Conservation (phyloP, 23 red algal genomes). For the Gracilaria domingensis region DNA sequence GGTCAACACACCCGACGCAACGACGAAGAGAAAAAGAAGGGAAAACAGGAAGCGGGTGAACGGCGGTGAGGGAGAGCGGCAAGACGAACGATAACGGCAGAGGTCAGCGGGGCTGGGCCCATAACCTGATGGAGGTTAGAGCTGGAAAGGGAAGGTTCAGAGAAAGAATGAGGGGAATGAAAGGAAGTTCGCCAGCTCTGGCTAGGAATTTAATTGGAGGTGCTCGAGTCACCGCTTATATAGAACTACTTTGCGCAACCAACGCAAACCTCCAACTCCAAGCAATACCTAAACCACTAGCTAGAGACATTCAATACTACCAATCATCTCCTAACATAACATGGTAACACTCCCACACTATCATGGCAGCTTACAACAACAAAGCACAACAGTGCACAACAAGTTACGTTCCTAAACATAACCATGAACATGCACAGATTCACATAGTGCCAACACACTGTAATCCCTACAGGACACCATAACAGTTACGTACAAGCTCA, state of each 20-base stretch:
- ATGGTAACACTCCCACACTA: not conserved
- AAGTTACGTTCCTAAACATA: not conserved
- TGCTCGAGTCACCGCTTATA: too few species aligned
- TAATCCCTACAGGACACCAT: too few species aligned
- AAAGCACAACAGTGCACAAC: slow-evolving; percentile 2
- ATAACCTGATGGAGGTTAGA: not conserved
- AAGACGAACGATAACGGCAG: slow-evolving; percentile 21
- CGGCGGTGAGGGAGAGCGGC: slow-evolving; percentile 3
- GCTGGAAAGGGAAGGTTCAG: not conserved
- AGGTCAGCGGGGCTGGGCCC: not conserved
- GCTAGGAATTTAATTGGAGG: not conserved
- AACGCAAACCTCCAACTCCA: too few species aligned
- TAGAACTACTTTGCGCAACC: too few species aligned
- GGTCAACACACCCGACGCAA: slow-evolving; percentile 18
- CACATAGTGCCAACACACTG: not conserved
- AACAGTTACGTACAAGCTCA: too few species aligned
- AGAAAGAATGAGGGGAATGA: not conserved
- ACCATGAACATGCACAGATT: not conserved
- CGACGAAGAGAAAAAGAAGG: not conserved
- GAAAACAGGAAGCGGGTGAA: slow-evolving; percentile 8
- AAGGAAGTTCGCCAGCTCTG: slow-evolving; percentile 23
- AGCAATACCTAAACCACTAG: too few species aligned
- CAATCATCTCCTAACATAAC: not conserved
- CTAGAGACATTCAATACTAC: too few species aligned
- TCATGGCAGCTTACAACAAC: not conserved